Evolutionary conservation across 768 basidiomycete genomes (phyloP), one percentile per base, ranked within the genome.

Genomic region (Rhizopogon vulgaris): DNA sequence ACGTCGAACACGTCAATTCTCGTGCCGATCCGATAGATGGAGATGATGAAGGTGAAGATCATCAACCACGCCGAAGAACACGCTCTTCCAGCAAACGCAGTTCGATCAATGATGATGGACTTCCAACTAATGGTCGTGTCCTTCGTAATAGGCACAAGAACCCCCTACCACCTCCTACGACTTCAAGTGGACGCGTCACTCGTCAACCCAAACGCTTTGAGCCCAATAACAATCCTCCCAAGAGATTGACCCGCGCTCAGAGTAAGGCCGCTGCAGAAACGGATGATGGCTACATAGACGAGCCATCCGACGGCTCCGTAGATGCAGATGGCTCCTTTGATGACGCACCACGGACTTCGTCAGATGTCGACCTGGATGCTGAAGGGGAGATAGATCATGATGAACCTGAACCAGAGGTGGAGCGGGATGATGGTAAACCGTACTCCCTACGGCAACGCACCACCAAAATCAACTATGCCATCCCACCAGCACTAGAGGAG

Each of bases 401-500:
- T 53, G 75, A 71, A 18, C 71, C 63, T 3, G 74, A 73, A 28
- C 60, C 57, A 51, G 78, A 78, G 49, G 47, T 68, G 14, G 76
- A 76, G 41, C 0, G 1, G 8, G 67, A 70, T 22, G 73, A 73
- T 25, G 61, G 64, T 27, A 54, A 52, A 60, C 62, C 64, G 17
- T 92, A 92, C 59, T 62, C 80, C 0, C 71, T 92, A 36, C 73
- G 90, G 17, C 79, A 83, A 60, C 73, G 89, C 47, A 63, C 61
- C 41, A 34, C 32, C 76, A 78, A 58, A 48, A 82, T 92, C 58
- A 90, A 91, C 62, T 92, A 92, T 52, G 84, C 84, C 11, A 86
- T 90, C 18, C 87, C 86, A 1, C 89, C 90, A 0, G 85, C 89
- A 1, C 70, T 92, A 14, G 90, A 92, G 46, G 87, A 90, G 34